Percentiles rank a stretch among this genome's conserved stretches.
Evolutionary conservation across 2,329 filamentous ascomycete genomes (phyloP).

Genomic region (Curvularia verruculosa): DNA sequence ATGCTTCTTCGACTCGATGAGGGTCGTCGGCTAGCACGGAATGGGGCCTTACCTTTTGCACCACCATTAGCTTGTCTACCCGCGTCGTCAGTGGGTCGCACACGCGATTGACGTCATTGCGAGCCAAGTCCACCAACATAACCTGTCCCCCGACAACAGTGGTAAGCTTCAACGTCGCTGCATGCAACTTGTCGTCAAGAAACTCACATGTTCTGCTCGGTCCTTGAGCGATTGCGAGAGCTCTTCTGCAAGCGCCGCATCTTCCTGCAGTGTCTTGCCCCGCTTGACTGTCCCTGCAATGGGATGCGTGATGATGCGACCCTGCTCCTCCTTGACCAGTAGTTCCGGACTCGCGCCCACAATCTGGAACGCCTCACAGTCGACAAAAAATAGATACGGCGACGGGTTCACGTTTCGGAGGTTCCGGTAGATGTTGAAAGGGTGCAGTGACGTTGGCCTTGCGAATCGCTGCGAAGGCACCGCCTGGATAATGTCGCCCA

Average conservation of each 20-base stretch:
- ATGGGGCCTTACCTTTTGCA: constrained; percentile 46
- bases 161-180: constrained; percentile 65
- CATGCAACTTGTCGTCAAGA: constrained; percentile 12
- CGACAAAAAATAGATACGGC: constrained; percentile 95
- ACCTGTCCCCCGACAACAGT: constrained; percentile 70
- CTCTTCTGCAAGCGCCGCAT: constrained; percentile 77
- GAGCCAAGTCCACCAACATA: constrained; percentile 94
- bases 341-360: constrained; percentile 94
- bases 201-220: constrained; percentile 53
- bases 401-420: constrained; percentile 97
- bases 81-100: constrained; percentile 88
- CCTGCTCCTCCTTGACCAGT: constrained; percentile 86
- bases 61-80: constrained; percentile 90
- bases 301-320: constrained; percentile 91
- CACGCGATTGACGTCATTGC: constrained; percentile 96
- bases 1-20: constrained; percentile 4
- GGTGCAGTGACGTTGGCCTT: constrained; percentile 86
- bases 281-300: constrained; percentile 95
- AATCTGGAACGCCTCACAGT: constrained; percentile 91
- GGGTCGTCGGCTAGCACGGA: constrained; percentile 12
- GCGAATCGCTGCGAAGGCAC: constrained; percentile 94
- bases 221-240: constrained; percentile 85
- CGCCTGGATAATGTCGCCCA: constrained; percentile 95
- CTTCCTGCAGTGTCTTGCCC: constrained; percentile 79
- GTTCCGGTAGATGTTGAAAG: constrained; percentile 97